Conservation (phyloP, 2,329 filamentous ascomycete species). For the Camptophora hylomeconis region DNA sequence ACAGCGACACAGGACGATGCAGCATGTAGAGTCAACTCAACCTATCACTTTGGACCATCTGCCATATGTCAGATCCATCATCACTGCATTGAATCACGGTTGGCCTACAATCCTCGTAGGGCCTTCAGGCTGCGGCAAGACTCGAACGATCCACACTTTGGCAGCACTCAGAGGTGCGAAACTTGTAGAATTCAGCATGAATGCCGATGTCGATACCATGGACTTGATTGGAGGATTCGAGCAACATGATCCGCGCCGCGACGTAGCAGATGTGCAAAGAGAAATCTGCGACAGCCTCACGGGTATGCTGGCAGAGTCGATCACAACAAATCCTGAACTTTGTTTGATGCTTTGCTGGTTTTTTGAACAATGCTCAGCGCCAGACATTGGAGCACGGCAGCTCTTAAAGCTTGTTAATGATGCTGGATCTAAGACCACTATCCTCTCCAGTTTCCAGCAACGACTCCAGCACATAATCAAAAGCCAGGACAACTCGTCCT, state of each 20-base stretch:
- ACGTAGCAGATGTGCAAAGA: conserved; percentile 48
- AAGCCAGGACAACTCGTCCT: not conserved
- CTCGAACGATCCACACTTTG: conserved; percentile 62
- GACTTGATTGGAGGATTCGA: conserved; percentile 95
- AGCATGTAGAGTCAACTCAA: conserved; percentile 22
- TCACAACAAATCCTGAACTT: no score
- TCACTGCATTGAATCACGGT: conserved; percentile 73
- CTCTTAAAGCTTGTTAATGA: no score
- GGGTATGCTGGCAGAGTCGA: no score
- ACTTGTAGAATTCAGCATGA: conserved; percentile 74
- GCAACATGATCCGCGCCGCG: conserved; percentile 71
- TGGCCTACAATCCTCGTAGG: conserved; percentile 86
- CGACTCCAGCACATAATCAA: no score
- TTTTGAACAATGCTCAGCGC: no score
- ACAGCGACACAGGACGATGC: conserved; percentile 38
- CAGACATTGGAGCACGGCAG: no score
- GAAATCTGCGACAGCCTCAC: conserved; percentile 39
- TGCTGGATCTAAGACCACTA: no score
- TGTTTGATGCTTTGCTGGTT: no score
- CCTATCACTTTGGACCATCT: conserved; percentile 34
- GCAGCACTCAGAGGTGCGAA: conserved; percentile 66
- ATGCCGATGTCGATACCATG: conserved; percentile 91
- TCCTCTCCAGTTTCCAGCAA: no score
- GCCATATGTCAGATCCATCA: conserved; percentile 66
- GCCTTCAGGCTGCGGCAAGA: conserved; percentile 76